Base-by-base conservation (phyloP, 2,329 filamentous ascomycete species). In the Pyrenochaeta sp. region DNA sequence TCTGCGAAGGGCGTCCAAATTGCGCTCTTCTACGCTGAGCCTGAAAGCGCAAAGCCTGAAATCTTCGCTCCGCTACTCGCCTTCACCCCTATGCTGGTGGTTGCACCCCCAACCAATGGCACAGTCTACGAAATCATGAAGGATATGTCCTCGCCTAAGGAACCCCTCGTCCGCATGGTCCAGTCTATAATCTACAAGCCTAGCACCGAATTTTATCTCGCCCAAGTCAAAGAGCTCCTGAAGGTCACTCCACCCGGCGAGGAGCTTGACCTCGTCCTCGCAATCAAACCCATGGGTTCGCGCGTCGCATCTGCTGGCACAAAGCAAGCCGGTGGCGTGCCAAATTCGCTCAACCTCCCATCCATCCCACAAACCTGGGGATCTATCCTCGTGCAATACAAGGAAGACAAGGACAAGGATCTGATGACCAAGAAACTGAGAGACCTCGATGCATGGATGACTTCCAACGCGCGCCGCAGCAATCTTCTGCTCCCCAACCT, bases 381-480 rank as follows among this genome's bases (percentile, higher is more conserved):
- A 10, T 46, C 44, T 2, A 46, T 46, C 15, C 32, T 46, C n/a
- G 44, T 32, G n/a, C 44, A 46, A 32, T 46, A 32, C 27, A 18
- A 46, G 21, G 44, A 46, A n/a, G 32, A 27, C n/a, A 37, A 29
- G n/a, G 44, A 46, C 33, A 46, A 30, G 17, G 44, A 36, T 29
- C 12, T 32, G 44, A 46, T 46, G 44, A 31, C 21, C 9, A 30
- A 37, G 44, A 36, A 17, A 3, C 20, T n/a, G 17, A 29, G 17
- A 12, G 23, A 37, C n/a, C 18, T 46, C 46, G 49, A 30, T 41
- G 33, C 27, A 21, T 57, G 20, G 53, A 45, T 37, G 49, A 54
- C 7, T 21, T 14, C 23, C 10, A 60, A 62, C 23, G 51, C 56
- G 21, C 56, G 52, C 45, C 56, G 27, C 12, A 21, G 17, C 9